Base-by-base conservation (phyloP, 768 basidiomycete genomes). In the Panaeolus papilionaceus region DNA sequence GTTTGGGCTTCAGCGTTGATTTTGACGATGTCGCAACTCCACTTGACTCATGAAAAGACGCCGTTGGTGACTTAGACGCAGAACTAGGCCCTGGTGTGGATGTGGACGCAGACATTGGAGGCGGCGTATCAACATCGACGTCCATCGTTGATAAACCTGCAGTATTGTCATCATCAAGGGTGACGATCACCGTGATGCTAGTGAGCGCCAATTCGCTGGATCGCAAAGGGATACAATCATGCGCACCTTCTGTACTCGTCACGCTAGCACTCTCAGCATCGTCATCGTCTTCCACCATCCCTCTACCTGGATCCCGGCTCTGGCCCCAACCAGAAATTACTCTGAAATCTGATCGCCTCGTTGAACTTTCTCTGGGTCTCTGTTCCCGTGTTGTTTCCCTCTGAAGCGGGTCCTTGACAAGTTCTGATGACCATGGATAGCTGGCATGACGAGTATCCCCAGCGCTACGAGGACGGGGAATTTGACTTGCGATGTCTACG, bases 1-100 rank as follows among this genome's bases (percentile, higher is more conserved):
- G 77, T 44, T 74, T 74, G 20, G 23, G 20, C 65, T 75, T 78
- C 26, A 70, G 63, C 6, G 65, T 38, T 11, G 58, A 38, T n/a
- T 33, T 65, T 18, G 38, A 18, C 11, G 45, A 38, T 38, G 47
- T 58, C 26, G 18, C 28, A 18, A 28, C 14, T 16, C 16, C 7
- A 7, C 45, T 47, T 18, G 42, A 44, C n/a, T 58, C 33, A 6
- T 54, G 49, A 12, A 67, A 26, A 40, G 28, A 38, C 16, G 38
- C 23, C 42, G 20, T 38, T 16, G 51, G 37, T 10, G 38, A 47
- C 20, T 3, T 5, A 10, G 38, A n/a, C 20, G 4, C 38, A 3
- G 47, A 61, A n/a, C 3, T 10, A 14, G 37, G 39, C 8, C 6
- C 39, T 2, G 61, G 3, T 38, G 49, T 33, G 33, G 33, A 33